A percentile compares a stretch with the other conserved stretches of the same genome.
Conservation (phyloP, 371 early-diverging fungal genomes). For the Furculomyces boomerangus region DNA sequence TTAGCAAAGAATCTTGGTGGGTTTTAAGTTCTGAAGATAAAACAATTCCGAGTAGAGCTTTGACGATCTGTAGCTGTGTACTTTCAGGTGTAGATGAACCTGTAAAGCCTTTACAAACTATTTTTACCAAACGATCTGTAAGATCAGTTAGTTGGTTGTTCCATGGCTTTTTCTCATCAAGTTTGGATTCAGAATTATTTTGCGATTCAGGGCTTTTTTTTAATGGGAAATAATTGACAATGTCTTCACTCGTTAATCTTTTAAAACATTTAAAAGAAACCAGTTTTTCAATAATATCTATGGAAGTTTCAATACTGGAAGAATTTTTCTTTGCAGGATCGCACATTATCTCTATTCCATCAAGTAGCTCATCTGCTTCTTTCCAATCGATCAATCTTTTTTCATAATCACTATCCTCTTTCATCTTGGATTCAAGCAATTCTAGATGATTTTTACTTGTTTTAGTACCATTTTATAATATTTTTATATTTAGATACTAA, state of each 20-base stretch:
- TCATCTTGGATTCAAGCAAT: constrained; percentile 26
- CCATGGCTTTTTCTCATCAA: background rate
- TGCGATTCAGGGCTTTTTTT: constrained; percentile 35
- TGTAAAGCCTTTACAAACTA: constrained; percentile 11
- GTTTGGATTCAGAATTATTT: background rate
- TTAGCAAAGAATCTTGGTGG: constrained; percentile 57
- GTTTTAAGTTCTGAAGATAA: constrained; percentile 44
- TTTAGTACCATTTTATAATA: background rate
- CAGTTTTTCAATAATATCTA: constrained; percentile 57
- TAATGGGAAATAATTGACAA: constrained; percentile 52
- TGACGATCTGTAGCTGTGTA: constrained; percentile 18
- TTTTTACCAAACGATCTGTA: constrained; percentile 11
- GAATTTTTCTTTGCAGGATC: constrained; percentile 27
- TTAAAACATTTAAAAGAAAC: constrained; percentile 50
- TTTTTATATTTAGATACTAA: background rate
- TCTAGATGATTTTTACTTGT: constrained; percentile 11
- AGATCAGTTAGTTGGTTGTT: background rate
- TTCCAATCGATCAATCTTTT: constrained; percentile 5
- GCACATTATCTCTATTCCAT: constrained; percentile 37
- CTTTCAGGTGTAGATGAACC: constrained; percentile 14
- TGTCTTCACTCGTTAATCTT: constrained; percentile 33
- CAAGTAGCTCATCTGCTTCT: constrained; percentile 31
- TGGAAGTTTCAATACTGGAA: constrained; percentile 31
- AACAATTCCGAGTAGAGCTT: constrained; percentile 71
- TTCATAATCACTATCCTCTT: constrained; percentile 1